phyloP scores from a whole-genome alignment of 257 asterid genomes.

The Solanum sitiens region DNA sequence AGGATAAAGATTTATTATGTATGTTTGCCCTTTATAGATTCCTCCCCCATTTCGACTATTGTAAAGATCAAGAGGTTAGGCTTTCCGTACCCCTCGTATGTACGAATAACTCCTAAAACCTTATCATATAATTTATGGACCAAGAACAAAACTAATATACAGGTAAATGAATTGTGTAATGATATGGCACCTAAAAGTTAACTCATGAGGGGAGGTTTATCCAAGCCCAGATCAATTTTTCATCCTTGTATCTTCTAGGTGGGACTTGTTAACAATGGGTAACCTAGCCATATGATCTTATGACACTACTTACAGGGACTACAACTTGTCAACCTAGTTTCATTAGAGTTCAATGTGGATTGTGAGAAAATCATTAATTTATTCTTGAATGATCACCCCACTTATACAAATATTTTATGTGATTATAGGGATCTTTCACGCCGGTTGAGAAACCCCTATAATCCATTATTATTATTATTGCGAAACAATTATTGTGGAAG shows the following conservation, averaged over 20 bases:
- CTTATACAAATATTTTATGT: too few relatives aligned
- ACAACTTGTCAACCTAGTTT: neutral
- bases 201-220: too few relatives aligned
- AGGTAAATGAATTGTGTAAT: neutral
- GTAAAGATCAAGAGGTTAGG: neutral
- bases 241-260: too few relatives aligned
- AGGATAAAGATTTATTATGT: neutral
- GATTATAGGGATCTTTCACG: too few relatives aligned
- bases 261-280: neutral
- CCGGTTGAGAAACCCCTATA: too few relatives aligned
- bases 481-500: too few relatives aligned
- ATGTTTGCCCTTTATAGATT: neutral
- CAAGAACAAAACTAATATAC: neutral
- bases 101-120: neutral
- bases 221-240: too few relatives aligned
- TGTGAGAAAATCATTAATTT: too few relatives aligned
- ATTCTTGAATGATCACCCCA: too few relatives aligned
- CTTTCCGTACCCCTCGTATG: neutral
- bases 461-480: too few relatives aligned
- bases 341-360: neutral
- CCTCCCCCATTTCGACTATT: neutral
- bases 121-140: neutral
- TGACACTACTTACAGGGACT: neutral
- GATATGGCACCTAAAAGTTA: too few relatives aligned
- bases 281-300: neutral